Base-by-base conservation (phyloP, 345 rosid species). In the Hevea brasiliensis region DNA sequence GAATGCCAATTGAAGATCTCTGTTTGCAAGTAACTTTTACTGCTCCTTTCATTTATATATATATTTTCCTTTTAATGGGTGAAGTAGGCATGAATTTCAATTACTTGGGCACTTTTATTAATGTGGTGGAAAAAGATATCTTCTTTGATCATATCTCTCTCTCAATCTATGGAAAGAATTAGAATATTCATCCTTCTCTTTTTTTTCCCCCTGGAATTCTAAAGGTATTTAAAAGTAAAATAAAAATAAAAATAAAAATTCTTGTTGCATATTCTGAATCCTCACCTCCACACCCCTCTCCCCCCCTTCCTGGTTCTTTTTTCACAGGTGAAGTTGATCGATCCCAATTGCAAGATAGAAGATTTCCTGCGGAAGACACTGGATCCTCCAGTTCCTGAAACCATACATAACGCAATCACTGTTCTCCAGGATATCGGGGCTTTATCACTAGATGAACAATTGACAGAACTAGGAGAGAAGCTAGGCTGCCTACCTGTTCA, bases 1-100 rank as follows among this genome's bases (percentile, higher is more conserved):
- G 98, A 86, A 89, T 86, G 85, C 97, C 99, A 6, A 83, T 95
- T 56, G 98, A 95, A 66, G 99, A 95, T 75, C 92, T 95, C 35
- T 95, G 99, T 84, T 84, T 95, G 76, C 99, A 88, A 91, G 98
- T 92, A 77, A 60, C 71, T 66, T 60, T 35, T 18, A 23, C 32
- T 61, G 17, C 37, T 37, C 48, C 56, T 48, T 37, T 65, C 27
- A 1, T 35, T 20, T 9, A 9, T 61, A 23, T 61, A 32, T 32
- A 32, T 4, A 11, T 23, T 40, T 6, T 41, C n/a, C 45, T 44
- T 64, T 21, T 64, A 5, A 32, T 61, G 21, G 17, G 35, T 60
- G 26, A 24, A 44, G 15, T 1, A 29, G 45, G 51, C 67, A n/a
- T 37, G 65, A 1, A 11, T 21, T 60, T 41, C 20, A 10, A 41